Evolutionary conservation across 2,329 filamentous ascomycete genomes (phyloP).

Genomic region (Diplodia intermedia): DNA sequence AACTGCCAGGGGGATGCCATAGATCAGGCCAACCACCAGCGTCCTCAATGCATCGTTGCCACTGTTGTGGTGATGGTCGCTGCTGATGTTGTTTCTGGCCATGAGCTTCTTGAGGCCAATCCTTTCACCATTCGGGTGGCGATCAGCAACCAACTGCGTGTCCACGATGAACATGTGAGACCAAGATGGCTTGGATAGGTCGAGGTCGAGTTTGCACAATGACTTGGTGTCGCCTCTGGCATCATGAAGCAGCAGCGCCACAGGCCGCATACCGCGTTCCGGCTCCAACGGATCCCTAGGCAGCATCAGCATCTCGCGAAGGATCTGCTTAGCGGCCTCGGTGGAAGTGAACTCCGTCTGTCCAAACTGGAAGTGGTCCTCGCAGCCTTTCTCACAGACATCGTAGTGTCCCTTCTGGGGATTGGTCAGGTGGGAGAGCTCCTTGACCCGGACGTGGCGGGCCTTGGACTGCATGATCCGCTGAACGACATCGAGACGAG

Average conservation of each 20-base stretch:
- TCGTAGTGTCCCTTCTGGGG: accelerated
- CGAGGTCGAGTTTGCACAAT: not conserved
- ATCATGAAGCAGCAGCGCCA: not conserved
- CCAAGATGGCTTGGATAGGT: not conserved
- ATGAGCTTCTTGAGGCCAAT: not conserved
- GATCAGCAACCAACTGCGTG: not conserved
- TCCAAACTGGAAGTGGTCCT: not conserved
- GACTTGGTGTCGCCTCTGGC: not conserved
- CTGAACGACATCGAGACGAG: not conserved
- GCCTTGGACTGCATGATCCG: not conserved
- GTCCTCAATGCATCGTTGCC: not conserved
- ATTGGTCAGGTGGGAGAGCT: not conserved
- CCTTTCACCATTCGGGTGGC: accelerated
- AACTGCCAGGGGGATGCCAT: not conserved
- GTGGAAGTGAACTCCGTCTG: not conserved
- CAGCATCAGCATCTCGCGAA: not conserved
- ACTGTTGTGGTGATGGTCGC: not conserved
- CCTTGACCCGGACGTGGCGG: not conserved
- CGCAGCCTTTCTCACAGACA: not conserved
- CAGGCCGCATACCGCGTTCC: not conserved
- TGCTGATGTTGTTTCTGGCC: not conserved
- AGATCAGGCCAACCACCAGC: not conserved
- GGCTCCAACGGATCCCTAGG: not conserved
- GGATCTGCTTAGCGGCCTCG: not conserved
- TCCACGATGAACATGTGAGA: not conserved